Evolutionary conservation across 1,139 yeast genomes (phyloP), one percentile per base, ranked within the genome.

Genomic region (Arxiozyma telluris): DNA sequence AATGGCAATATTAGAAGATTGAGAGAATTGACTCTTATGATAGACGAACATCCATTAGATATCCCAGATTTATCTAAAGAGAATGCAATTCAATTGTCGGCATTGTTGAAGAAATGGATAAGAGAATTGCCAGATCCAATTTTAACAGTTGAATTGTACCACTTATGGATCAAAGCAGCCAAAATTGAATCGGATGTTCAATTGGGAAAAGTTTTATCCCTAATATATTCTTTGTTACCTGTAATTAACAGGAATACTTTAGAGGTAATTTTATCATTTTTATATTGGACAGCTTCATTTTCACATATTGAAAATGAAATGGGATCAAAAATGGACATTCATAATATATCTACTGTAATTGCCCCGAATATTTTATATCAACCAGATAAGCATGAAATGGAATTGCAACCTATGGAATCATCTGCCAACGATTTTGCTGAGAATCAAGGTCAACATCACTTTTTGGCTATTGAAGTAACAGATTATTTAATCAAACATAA

Each of bases 321-420:
- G 27, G 98, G 98, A 0, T 90, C 97, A 8, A 93, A 91, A 72
- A 94, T 94, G 99, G 98, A 93, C 67, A 81, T 87, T 41, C 96
- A 91, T 67, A 94, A 94, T 68, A 76, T 94, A 58, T 96, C 98
- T 1, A 93, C 98, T 0, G 99, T 94, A 5, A 79, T 94, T 53
- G 87, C 98, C 0, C 99, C 99, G 1, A 94, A 93, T 63, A 83
- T 94, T 49, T 74, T 94, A 44, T 85, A 85, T 61, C 50, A 59
- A 68, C 81, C 11, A 71, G 41, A 48, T 20, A 27, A 23, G 15
- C 8, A 25, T 15, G 56, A 62, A 20, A 59, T 71, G 3, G 71
- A 66, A 8, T 23, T 30, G 22, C 48, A 47, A 21, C 39, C 41
- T 17, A 53, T 61, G 5, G 66, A 57, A 53, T 71, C 69, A 0